Percentiles rank a stretch among this genome's conserved stretches.
Evolutionary conservation across 2,329 filamentous ascomycete genomes (phyloP).

Genomic region (Trichoderma sp.): DNA sequence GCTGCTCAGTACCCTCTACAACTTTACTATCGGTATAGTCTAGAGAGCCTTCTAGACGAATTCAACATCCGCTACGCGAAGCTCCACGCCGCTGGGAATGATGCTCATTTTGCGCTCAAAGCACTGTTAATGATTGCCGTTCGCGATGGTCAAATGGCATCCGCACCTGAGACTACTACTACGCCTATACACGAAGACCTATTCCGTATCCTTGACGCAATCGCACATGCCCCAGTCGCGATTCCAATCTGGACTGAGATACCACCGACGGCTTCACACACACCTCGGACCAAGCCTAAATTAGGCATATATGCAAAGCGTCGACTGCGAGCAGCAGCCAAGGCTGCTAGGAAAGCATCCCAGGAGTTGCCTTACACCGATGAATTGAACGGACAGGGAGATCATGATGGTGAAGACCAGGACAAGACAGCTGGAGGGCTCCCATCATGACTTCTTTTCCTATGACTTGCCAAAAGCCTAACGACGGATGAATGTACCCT

Average conservation of each 20-base stretch:
- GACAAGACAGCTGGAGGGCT: neutral
- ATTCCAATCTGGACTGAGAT: neutral
- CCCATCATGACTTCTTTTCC: neutral
- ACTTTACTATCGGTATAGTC: slow-evolving; percentile 26
- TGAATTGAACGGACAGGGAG: neutral
- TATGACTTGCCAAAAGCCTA: no score
- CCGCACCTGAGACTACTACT: neutral
- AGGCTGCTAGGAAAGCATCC: neutral
- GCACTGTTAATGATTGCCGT: slow-evolving; percentile 24
- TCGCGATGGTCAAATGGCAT: neutral
- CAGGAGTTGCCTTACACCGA: neutral
- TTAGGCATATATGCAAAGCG: neutral
- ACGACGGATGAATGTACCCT: neutral
- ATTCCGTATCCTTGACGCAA: neutral
- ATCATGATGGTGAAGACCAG: neutral
- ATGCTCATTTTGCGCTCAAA: slow-evolving; percentile 28
- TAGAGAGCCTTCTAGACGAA: slow-evolving; percentile 26
- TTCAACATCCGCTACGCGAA: slow-evolving; percentile 20
- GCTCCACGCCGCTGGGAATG: slow-evolving; percentile 28
- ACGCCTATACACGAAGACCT: neutral
- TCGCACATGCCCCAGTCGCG: neutral
- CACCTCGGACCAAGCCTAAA: neutral
- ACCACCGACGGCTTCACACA: neutral
- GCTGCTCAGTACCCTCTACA: slow-evolving; percentile 27
- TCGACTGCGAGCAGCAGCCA: neutral